These are phyloP conservation scores for Thalassiosira ordinaria DNA, from an alignment of 352 stramenopile species.

Conservation along the genomic window DNA sequence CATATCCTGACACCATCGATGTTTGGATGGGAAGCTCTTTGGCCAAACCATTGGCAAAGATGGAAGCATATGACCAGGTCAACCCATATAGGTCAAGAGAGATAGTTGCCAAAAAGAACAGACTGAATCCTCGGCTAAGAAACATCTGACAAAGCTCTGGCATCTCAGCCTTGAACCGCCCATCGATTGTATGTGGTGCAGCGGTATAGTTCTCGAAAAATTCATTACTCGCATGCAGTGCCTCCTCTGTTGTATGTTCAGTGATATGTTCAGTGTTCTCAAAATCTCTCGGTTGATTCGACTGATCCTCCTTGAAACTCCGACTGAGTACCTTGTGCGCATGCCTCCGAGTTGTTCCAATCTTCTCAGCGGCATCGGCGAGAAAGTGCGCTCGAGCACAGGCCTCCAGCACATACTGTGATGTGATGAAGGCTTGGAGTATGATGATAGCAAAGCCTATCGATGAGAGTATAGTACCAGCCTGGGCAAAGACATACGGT, in stretches of 20 bases:
- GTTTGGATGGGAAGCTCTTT: conserved; percentile 22
- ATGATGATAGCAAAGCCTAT: conserved; percentile 10
- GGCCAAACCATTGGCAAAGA: conserved; percentile 37
- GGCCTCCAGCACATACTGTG: conserved; percentile 1
- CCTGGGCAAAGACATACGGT: not conserved
- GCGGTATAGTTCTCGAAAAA: too few species aligned
- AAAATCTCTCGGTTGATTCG: too few species aligned
- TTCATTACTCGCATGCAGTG: too few species aligned
- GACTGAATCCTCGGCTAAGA: not conserved
- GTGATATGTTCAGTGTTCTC: too few species aligned
- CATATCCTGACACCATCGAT: conserved; percentile 20
- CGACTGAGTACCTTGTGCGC: too few species aligned
- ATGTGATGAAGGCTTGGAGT: conserved; percentile 10
- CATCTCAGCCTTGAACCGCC: conserved; percentile 14
- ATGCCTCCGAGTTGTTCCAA: too few species aligned
- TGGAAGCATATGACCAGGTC: conserved; percentile 31
- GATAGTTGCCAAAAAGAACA: conserved; percentile 24
- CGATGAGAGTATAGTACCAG: not conserved
- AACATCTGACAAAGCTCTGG: conserved; percentile 11
- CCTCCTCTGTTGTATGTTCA: too few species aligned
- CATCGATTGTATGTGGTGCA: not conserved
- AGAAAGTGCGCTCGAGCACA: conserved; percentile 1
- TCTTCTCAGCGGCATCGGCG: too few species aligned
- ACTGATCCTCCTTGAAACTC: too few species aligned
- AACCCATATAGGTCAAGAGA: conserved; percentile 26